Base-by-base conservation (phyloP, 225 moss, liverwort and hornwort species). In the Ulota crispa region DNA sequence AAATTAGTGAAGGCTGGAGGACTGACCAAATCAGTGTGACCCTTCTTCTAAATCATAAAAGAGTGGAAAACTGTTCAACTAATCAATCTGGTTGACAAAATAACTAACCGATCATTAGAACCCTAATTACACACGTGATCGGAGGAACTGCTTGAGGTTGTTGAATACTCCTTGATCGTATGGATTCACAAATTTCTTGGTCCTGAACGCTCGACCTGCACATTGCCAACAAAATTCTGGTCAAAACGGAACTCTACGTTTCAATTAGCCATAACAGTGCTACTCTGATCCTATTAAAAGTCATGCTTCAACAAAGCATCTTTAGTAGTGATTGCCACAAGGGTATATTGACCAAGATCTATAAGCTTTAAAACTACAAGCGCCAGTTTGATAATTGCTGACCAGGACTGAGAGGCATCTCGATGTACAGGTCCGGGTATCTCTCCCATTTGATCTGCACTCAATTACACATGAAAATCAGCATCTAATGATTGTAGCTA, bases 401-500 rank as follows among this genome's bases (percentile, higher is more conserved):
- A 91, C 90, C 90, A 78, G 87, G 85, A 82, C 83, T 81, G 9
- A 86, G 74, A 24, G 91, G 87, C 26, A 89, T 56, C 65, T 89
- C 85, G 28, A 89, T 78, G 72, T 89, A 73, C 59, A 91, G 68
- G 76, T 84, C 75, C 27, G 91, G 76, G 83, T 83, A 91, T 80
- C 85, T 84, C 45, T 86, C 88, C 91, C 91, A 91, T 68, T 91
- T 91, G 81, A 91, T 89, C 91, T 91, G 91, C 85, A 85, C 56
- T 45, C 61, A 71, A 50, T 78, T 50, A 15, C 56, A 76, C 14
- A 78, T 4, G 13, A 36, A 81, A 67, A 66, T 83, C 60, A 84
- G 54, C 23, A 61, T 67, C 20, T 28, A 61, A 71, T 32, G 65
- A 53, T 21, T 64, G 73, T 45, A 43, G 76, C 64, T 36, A 56